Conservation (phyloP, 2,329 filamentous ascomycete species). For the Pseudogymnoascus sp. region DNA sequence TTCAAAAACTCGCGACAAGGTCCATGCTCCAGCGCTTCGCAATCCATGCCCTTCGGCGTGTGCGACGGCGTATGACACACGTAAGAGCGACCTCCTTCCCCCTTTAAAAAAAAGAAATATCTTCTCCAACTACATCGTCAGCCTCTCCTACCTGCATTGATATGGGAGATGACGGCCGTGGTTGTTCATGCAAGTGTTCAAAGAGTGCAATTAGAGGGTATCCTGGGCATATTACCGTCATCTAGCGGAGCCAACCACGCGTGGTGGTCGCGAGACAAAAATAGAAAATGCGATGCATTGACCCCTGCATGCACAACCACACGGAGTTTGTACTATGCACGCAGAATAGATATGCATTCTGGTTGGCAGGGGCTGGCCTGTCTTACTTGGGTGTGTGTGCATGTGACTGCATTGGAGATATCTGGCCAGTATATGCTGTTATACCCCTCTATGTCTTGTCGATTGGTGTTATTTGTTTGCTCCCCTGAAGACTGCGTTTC, state of each 20-base stretch:
- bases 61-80: not conserved
- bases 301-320: constrained; percentile 1
- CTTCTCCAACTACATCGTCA: not conserved
- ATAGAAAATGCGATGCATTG: not conserved
- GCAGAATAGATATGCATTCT: not conserved
- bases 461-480: not conserved
- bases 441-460: not conserved
- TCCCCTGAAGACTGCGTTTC: not conserved
- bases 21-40: not conserved
- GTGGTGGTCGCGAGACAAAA: not conserved
- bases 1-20: not conserved
- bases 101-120: not conserved
- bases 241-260: not conserved
- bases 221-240: not conserved
- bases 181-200: constrained; percentile 17
- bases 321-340: not conserved
- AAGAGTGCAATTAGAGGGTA: not conserved
- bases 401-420: not conserved
- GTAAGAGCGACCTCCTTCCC: not conserved
- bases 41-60: not conserved
- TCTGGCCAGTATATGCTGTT: not conserved
- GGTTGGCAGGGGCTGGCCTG: not conserved
- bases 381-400: not conserved
- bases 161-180: constrained; percentile 34
- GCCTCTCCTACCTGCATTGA: constrained; percentile 30